Percentiles rank a stretch among this genome's conserved stretches.
phyloP scores from a whole-genome alignment of 306 rosid genomes.

The Corylus heterophylla region DNA sequence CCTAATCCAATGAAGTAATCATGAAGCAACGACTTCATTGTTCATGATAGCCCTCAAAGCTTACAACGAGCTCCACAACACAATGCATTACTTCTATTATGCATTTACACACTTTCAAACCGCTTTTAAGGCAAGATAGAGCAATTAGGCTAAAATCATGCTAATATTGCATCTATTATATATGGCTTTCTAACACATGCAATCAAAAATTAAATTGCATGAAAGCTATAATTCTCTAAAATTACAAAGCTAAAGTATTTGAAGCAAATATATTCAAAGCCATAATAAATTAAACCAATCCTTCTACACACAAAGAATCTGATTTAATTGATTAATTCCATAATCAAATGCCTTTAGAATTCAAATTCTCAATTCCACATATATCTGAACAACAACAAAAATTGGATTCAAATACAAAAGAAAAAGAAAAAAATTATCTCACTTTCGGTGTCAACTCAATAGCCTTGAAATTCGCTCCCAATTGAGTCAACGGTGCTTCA shows the following conservation, averaged over 20 bases:
- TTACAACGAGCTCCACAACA: neutral
- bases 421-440: neutral
- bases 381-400: neutral
- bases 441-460: conserved; percentile 68
- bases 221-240: neutral
- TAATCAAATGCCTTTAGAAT: neutral
- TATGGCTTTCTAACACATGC: neutral
- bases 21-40: neutral
- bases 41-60: neutral
- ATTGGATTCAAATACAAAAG: neutral
- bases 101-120: neutral
- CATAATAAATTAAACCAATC: no score
- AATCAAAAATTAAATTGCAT: neutral
- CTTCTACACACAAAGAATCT: neutral
- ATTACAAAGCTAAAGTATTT: neutral
- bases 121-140: neutral
- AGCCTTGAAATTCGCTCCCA: conserved; percentile 54
- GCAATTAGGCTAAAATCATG: neutral
- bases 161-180: neutral
- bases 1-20: neutral
- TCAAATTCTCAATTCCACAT: neutral
- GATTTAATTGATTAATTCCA: neutral
- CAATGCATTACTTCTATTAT: neutral
- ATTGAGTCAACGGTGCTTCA: conserved; percentile 52
- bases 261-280: no score